Evolutionary conservation across 1,139 yeast species (phyloP).

Genomic region (Geotrichum klebahnii): DNA sequence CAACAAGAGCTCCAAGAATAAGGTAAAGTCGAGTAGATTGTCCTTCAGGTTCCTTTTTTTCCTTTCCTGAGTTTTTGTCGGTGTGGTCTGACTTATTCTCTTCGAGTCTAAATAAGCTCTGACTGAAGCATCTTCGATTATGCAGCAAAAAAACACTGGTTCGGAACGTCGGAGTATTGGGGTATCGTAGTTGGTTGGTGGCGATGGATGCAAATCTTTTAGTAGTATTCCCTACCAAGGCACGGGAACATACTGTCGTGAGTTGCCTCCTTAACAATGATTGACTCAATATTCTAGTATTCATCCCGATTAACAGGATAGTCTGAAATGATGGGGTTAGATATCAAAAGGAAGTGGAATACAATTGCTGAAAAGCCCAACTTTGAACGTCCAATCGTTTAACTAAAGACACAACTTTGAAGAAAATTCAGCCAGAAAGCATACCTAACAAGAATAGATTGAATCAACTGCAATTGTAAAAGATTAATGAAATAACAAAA

Average conservation of each 20-base stretch:
- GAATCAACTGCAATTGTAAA: too few relatives aligned
- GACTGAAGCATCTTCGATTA: background rate
- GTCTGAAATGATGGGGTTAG: too few relatives aligned
- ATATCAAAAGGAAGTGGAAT: too few relatives aligned
- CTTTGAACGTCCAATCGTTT: too few relatives aligned
- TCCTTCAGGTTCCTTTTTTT: background rate
- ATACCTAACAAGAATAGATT: too few relatives aligned
- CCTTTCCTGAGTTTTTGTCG: background rate
- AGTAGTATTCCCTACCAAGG: background rate
- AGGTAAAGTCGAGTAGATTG: slow-evolving; percentile 6
- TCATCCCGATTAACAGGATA: too few relatives aligned
- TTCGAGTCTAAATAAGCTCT: background rate
- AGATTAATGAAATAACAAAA: too few relatives aligned
- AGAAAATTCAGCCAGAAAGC: too few relatives aligned
- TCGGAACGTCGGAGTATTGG: background rate
- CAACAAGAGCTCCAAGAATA: slow-evolving; percentile 8
- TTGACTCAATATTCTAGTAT: too few relatives aligned
- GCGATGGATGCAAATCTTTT: background rate
- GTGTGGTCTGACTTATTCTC: background rate
- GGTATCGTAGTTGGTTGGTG: background rate
- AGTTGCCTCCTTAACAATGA: background rate
- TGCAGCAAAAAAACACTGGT: background rate
- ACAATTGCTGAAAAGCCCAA: too few relatives aligned
- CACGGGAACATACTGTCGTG: background rate
- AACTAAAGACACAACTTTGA: too few relatives aligned